Evolutionary conservation across 176 grass and related monocot species (phyloP), one percentile per base, ranked within the genome.

Genomic region (Saccharum spontaneum): DNA sequence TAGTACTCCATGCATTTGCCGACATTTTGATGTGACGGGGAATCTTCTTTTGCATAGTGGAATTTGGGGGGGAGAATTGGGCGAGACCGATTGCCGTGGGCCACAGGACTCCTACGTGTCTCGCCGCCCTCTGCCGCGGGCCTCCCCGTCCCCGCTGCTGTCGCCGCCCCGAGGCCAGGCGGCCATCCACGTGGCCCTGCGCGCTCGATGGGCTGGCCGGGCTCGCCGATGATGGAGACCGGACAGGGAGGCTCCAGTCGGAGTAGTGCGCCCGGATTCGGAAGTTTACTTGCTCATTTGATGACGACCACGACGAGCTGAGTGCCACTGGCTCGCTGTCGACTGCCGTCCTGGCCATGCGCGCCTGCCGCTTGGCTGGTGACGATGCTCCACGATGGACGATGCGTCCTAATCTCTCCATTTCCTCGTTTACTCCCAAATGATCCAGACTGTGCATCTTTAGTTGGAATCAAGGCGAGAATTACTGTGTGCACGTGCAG

Each of bases 301-400:
- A 23, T 16, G 24, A 62, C 24, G 60, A 28, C 24, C 4, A 13
- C 57, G 55, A n/a, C 7, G 18, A 8, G 7, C 14, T 20, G 17
- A 1, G 22, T 23, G 10, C 59, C 59, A 62, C 10, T 26, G 23
- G 59, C n/a, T 71, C 69, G 69, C 39, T 44, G 69, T 71, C 69
- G 69, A 71, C 69, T 71, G 69, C 69, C 69, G 38, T 71, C 69
- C 69, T 24, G 39, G 22, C 39, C 69, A 69, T 69, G 66, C 65
- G 20, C 20, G 54, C 54, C 20, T 59, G 22, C 22, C 22, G n/a
- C 57, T 61, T 61, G 17, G 22, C 10, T 49, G 48, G 46, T 49
- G 46, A 17, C 0, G 17, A 33, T 16, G 63, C 63, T 66, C 24
- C 11, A 14, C 1, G 6, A 67, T 17, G 30, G 22, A 34, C 3